phyloP scores from a whole-genome alignment of 75 land plant species.

The Pinus tabuliformis region DNA sequence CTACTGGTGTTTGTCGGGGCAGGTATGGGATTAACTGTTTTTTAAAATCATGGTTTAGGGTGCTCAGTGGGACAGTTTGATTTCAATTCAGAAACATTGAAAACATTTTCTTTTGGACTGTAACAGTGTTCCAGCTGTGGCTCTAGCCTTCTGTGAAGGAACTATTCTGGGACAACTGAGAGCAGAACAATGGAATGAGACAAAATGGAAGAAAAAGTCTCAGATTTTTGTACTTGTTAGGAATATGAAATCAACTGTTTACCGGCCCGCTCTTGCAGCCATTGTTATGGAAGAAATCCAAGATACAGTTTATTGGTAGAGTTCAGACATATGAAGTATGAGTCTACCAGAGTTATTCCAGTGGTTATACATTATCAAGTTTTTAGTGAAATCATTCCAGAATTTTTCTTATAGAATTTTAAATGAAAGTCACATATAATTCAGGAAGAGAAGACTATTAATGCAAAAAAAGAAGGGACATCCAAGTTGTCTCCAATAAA shows the following conservation, averaged over 20 bases:
- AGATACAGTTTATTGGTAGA: slow-evolving; percentile 7
- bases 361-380: too few relatives aligned
- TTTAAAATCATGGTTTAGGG: background rate
- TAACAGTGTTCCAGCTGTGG: slow-evolving; percentile 44
- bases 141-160: slow-evolving; percentile 51
- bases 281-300: slow-evolving; percentile 45
- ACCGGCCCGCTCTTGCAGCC: slow-evolving; percentile 58
- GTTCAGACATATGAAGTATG: background rate
- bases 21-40: slow-evolving; percentile 20
- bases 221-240: slow-evolving; percentile 63
- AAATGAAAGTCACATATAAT: too few relatives aligned
- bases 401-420: too few relatives aligned
- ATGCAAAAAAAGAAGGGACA: too few relatives aligned
- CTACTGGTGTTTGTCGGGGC: slow-evolving; percentile 55
- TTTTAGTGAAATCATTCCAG: too few relatives aligned
- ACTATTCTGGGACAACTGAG: slow-evolving; percentile 39
- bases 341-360: too few relatives aligned
- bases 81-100: background rate
- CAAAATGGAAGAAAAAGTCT: slow-evolving; percentile 16
- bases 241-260: slow-evolving; percentile 49
- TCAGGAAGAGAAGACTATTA: too few relatives aligned
- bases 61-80: background rate
- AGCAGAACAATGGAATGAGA: slow-evolving; percentile 36
- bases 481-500: too few relatives aligned
- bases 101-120: background rate